These are phyloP conservation scores for Astrephomene gubernaculifera DNA, from an alignment of 139 green algal genomes.

Conservation along the genomic window DNA sequence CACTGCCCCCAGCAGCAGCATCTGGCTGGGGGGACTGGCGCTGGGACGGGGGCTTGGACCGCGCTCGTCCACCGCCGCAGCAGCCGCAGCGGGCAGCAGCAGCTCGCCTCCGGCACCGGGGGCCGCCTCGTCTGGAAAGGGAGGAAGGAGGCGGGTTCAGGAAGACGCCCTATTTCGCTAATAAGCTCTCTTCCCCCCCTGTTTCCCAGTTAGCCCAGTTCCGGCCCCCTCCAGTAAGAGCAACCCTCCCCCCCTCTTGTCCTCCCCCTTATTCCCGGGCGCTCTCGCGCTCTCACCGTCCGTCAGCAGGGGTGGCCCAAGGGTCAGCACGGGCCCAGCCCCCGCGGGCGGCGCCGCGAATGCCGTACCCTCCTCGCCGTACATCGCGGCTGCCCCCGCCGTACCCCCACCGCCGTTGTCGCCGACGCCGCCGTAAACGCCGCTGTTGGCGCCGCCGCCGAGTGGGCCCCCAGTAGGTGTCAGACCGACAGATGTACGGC, in stretches of 20 bases:
- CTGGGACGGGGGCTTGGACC: background rate
- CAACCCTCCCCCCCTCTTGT: background rate
- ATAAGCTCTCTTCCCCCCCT: too few relatives aligned
- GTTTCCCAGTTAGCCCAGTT: too few relatives aligned
- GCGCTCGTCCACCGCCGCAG: background rate
- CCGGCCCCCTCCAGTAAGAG: background rate
- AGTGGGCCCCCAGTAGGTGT: background rate
- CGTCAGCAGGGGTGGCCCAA: slow-evolving; percentile 18
- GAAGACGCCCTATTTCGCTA: too few relatives aligned
- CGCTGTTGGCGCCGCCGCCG: background rate
- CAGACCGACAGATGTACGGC: background rate
- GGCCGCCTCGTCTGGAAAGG: background rate
- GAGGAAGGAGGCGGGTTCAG: background rate
- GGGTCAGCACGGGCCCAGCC: background rate
- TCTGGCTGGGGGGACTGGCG: background rate
- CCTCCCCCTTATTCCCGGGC: background rate
- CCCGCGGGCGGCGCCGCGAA: background rate
- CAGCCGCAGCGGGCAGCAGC: background rate
- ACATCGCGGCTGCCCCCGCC: background rate
- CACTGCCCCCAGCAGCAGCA: slow-evolving; percentile 1
- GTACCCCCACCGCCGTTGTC: background rate
- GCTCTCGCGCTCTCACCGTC: background rate
- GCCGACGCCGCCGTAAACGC: background rate
- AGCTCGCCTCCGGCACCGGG: slow-evolving; percentile 1
- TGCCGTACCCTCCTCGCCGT: background rate